Evolutionary conservation across 352 stramenopile species (phyloP), one percentile per base, ranked within the genome.

Genomic region (Phytophthora pini): DNA sequence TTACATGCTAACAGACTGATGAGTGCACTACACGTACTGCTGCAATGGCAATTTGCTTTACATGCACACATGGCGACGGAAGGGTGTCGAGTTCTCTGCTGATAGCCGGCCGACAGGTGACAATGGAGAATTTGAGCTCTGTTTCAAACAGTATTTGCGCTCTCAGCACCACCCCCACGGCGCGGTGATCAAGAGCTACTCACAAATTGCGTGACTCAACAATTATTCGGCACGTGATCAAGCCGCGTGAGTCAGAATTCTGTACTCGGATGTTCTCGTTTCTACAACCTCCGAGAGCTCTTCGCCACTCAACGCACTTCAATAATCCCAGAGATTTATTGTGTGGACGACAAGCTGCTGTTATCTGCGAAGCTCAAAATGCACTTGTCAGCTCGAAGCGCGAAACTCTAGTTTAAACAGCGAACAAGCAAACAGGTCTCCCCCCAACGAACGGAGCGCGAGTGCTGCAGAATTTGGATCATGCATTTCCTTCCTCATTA

Each of bases 91-190:
- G 17, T 17, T 17, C 17, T 17, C 17, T 48, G 38, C 15, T 40
- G 38, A 58, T 44, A 49, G 5, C 31, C 17, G 12, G 29, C 27
- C 8, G 34, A 32, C 55, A 63, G 55, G 32, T 63, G 55, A 49
- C 34, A 56, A 52, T 26, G 27, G 20, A 51, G 56, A 64, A 64
- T 8, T 51, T 64, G 34, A 56, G 27, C 9, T n/a, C 12, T 46
- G 41, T 44, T 44, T 46, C 27, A 17, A 17, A 17, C 17, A 17
- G 17, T 17, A 17, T 17, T 17, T 17, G 17, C 27, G 44, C 13
- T 55, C 32, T 10, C 20, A 17, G 17, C 17, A 17, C 17, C 17
- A 17, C 17, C 17, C 36, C 9, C 15, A 5, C 12, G 6, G 3
- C 17, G 36, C 17, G 17, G 17, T 17, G 17, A 17, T 43, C 34